phyloP scores from a whole-genome alignment of 225 moss, liverwort and hornwort genomes.

The Physcomitrium patens region DNA sequence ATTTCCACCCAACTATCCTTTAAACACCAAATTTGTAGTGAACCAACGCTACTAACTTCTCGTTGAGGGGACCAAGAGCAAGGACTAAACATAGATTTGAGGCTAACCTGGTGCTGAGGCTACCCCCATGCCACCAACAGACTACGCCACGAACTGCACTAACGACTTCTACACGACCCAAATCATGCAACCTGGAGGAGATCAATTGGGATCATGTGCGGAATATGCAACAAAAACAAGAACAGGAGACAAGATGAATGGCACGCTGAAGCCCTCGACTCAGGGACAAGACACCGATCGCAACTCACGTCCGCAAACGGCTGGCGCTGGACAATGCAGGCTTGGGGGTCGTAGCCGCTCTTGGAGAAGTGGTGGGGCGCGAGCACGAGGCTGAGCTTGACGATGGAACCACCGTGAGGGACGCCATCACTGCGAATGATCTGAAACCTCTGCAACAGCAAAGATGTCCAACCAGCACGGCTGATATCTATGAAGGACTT shows the following conservation, averaged over 20 bases:
- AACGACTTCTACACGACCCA: not conserved
- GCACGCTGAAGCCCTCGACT: not conserved
- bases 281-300: not conserved
- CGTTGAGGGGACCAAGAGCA: not conserved
- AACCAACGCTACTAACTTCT: not conserved
- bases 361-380: not conserved
- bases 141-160: not conserved
- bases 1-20: not conserved
- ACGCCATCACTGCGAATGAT: constrained; percentile 25
- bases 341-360: not conserved
- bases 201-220: not conserved
- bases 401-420: constrained; percentile 15
- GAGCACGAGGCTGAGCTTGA: constrained; percentile 1
- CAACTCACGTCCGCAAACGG: constrained; percentile 22
- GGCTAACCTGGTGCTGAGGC: not conserved
- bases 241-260: not conserved
- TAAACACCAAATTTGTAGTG: not conserved
- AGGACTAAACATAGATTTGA: not conserved
- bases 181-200: not conserved
- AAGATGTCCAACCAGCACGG: too few relatives aligned
- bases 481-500: not conserved
- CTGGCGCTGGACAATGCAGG: constrained; percentile 33
- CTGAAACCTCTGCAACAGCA: not conserved
- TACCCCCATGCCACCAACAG: too few relatives aligned
- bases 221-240: not conserved